A percentile compares a stretch with the other conserved stretches of the same genome.
Conservation (phyloP, 2,329 filamentous ascomycete genomes). For the Beauveria rudraprayagi region DNA sequence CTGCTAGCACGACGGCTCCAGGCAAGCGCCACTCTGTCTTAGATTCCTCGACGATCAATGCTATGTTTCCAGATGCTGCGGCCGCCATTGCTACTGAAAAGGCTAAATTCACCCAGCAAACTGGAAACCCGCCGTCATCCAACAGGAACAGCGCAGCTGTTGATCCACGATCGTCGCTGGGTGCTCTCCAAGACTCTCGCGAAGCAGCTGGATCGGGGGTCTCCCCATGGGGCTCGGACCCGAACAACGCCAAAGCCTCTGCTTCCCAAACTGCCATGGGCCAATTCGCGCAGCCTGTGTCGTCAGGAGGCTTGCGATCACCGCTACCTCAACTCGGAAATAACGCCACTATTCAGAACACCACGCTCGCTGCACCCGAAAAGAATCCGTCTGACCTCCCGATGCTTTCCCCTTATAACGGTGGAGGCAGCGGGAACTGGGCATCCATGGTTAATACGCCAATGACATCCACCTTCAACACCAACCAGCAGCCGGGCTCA, state of each 20-base stretch:
- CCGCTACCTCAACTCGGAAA: slow-evolving; percentile 63
- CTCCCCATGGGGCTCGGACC: slow-evolving; percentile 67
- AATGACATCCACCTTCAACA: slow-evolving; percentile 79
- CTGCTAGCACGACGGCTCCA: slow-evolving; percentile 61
- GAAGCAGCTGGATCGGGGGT: slow-evolving; percentile 27
- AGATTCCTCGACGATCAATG: slow-evolving; percentile 87
- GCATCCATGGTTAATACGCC: slow-evolving; percentile 98
- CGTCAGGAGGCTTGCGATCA: slow-evolving; percentile 67
- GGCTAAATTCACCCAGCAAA: slow-evolving; percentile 93
- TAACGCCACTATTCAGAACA: slow-evolving; percentile 70
- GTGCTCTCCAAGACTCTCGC: slow-evolving; percentile 39
- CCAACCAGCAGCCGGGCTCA: slow-evolving; percentile 17
- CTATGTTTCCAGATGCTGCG: slow-evolving; percentile 97
- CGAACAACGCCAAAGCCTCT: slow-evolving; percentile 61
- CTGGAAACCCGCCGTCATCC: slow-evolving; percentile 79
- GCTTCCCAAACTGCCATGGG: slow-evolving; percentile 81
- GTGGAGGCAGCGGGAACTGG: slow-evolving; percentile 79
- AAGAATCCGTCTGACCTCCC: slow-evolving; percentile 64
- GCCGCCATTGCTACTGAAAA: slow-evolving; percentile 98
- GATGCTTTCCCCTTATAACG: slow-evolving; percentile 72
- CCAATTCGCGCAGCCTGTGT: slow-evolving; percentile 80
- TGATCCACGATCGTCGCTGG: slow-evolving; percentile 68
- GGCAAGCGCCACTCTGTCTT: slow-evolving; percentile 92
- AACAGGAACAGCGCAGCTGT: slow-evolving; percentile 85
- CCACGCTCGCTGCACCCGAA: slow-evolving; percentile 66